phyloP scores from a whole-genome alignment of 2,329 filamentous ascomycete species.

The Myriangium duriaei region DNA sequence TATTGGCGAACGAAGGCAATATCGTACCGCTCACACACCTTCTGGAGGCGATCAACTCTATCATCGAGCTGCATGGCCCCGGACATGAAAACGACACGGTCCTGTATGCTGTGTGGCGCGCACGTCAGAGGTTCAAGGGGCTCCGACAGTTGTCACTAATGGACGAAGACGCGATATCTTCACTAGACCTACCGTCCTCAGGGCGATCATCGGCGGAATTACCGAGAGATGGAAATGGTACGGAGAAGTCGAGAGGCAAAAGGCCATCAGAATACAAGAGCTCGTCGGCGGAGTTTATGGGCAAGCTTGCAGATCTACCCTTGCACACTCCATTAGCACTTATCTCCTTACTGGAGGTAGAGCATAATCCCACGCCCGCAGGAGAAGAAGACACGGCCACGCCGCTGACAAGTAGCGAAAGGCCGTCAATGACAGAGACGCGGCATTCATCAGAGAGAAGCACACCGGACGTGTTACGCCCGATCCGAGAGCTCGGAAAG shows the following conservation, averaged over 20 bases:
- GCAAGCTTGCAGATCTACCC: slow-evolving; percentile 78
- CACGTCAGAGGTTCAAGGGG: slow-evolving; percentile 4
- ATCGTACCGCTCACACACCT: slow-evolving; percentile 68
- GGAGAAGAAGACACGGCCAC: slow-evolving; percentile 27
- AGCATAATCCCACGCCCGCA: slow-evolving; percentile 12
- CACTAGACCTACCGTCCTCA: slow-evolving; percentile 3
- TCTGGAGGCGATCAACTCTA: slow-evolving; percentile 77
- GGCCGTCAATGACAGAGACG: slow-evolving; percentile 14
- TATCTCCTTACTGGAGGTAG: slow-evolving; percentile 49
- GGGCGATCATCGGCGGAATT: slow-evolving; percentile 4
- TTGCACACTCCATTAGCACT: slow-evolving; percentile 74
- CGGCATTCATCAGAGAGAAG: slow-evolving; percentile 6
- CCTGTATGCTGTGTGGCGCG: slow-evolving; percentile 11
- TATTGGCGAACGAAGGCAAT: slow-evolving; percentile 86
- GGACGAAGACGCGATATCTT: slow-evolving; percentile 8
- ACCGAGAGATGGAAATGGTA: slow-evolving; percentile 1
- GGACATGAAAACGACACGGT: slow-evolving; percentile 14
- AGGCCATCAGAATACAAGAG: slow-evolving; percentile 7
- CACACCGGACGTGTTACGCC: slow-evolving; percentile 10
- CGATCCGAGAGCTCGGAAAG: slow-evolving; percentile 34
- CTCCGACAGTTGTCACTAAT: slow-evolving; percentile 8
- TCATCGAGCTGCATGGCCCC: slow-evolving; percentile 64
- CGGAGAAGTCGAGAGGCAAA: slow-evolving; percentile 9
- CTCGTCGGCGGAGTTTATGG: slow-evolving; percentile 51
- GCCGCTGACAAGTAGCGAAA: slow-evolving; percentile 25